phyloP scores from a whole-genome alignment of 208 protist genomes.

The Trichomonas tenax region DNA sequence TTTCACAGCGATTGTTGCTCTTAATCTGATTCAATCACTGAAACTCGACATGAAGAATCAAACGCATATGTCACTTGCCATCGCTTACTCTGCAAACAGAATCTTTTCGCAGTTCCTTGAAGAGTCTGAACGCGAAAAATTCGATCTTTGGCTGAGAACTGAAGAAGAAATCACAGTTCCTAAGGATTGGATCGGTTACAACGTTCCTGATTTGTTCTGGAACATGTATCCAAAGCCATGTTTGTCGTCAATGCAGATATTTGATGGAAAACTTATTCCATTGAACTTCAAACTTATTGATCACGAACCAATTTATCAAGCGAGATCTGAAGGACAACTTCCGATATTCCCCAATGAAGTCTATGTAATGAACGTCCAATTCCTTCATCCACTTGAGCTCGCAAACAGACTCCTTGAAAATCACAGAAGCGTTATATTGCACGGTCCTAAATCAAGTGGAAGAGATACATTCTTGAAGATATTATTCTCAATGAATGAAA shows the following conservation, averaged over 20 bases:
- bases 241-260: not conserved
- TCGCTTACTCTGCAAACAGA: not conserved
- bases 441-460: not conserved
- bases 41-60: not conserved
- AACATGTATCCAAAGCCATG: not conserved
- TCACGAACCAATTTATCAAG: not conserved
- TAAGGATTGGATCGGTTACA: not conserved
- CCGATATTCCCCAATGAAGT: not conserved
- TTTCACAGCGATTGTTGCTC: not conserved
- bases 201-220: constrained; percentile 7
- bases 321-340: not conserved
- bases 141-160: not conserved
- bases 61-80: too few species aligned
- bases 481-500: not conserved
- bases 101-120: not conserved
- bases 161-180: not conserved
- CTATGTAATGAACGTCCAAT: not conserved
- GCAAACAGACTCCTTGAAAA: not conserved
- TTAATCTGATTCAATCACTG: not conserved
- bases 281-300: not conserved
- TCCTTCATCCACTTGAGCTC: not conserved
- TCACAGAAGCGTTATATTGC: not conserved
- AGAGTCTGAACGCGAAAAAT: not conserved
- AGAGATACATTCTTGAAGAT: not conserved
- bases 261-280: not conserved